These are phyloP conservation scores for Talaromyces ruber DNA, from an alignment of 495 filamentous ascomycete species.

Conservation along the genomic window DNA sequence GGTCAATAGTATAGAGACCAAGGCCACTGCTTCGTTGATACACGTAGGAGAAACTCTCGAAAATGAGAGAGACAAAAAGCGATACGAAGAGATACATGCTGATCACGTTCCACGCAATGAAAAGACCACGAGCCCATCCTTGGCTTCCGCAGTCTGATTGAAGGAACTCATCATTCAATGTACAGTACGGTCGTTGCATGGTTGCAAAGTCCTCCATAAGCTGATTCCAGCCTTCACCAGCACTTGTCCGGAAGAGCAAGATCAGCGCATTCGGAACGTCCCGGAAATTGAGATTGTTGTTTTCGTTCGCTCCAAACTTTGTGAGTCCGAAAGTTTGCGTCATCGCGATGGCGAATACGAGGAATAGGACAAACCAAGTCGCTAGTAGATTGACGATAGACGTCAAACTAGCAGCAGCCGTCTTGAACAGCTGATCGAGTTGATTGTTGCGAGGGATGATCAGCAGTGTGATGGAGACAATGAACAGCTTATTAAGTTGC, in stretches of 20 bases:
- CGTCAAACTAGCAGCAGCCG: conserved; percentile 87
- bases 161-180: conserved; percentile 55
- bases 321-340: conserved; percentile 97
- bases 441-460: conserved; percentile 96
- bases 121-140: conserved; percentile 76
- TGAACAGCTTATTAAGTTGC: conserved; percentile 84
- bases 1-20: conserved; percentile 69
- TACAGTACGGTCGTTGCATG: conserved; percentile 69
- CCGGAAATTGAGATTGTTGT: conserved; percentile 82
- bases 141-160: conserved; percentile 89
- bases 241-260: conserved; percentile 83
- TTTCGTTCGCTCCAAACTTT: conserved; percentile 66
- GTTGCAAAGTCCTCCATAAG: conserved; percentile 94
- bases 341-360: conserved; percentile 92
- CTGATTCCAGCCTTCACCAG: conserved; percentile 92
- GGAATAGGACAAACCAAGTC: conserved; percentile 94
- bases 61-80: conserved; percentile 97
- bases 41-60: conserved; percentile 98
- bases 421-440: conserved; percentile 98
- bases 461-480: conserved; percentile 83
- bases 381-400: conserved; percentile 88
- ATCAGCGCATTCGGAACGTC: conserved; percentile 91
- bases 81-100: conserved; percentile 99
- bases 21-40: conserved; percentile 82
- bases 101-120: conserved; percentile 96